phyloP scores from a whole-genome alignment of 2,329 filamentous ascomycete genomes.

The Trichoderma simmonsii region DNA sequence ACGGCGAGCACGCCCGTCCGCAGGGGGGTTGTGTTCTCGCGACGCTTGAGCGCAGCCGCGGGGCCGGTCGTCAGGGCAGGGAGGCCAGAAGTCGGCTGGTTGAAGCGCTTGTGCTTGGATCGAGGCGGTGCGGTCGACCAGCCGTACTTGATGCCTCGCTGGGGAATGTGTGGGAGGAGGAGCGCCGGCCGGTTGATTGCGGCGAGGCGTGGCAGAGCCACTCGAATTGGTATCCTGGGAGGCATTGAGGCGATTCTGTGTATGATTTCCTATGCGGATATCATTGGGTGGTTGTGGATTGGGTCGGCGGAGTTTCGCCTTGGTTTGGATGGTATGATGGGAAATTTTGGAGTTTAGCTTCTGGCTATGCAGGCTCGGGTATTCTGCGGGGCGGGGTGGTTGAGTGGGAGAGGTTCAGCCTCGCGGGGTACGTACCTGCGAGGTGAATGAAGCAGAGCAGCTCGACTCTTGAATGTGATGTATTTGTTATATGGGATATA shows the following conservation, averaged over 20 bases:
- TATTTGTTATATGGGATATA: not conserved
- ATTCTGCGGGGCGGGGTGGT: slow-evolving; percentile 18
- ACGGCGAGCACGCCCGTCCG: slow-evolving; percentile 80
- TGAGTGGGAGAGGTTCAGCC: not conserved
- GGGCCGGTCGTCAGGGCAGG: slow-evolving; percentile 56
- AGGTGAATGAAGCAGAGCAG: not conserved
- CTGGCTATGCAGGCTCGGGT: slow-evolving; percentile 14
- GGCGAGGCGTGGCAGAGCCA: slow-evolving; percentile 41
- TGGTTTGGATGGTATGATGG: not conserved
- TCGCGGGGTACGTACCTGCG: slow-evolving; percentile 13
- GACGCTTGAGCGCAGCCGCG: slow-evolving; percentile 58
- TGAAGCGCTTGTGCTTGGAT: slow-evolving; percentile 57
- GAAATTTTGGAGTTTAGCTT: slow-evolving; percentile 23
- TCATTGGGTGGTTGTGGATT: not conserved
- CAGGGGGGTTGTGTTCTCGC: slow-evolving; percentile 56
- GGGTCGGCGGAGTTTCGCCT: not conserved
- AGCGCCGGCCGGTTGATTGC: slow-evolving; percentile 27
- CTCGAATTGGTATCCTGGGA: slow-evolving; percentile 43
- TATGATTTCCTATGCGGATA: not conserved
- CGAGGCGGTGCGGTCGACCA: slow-evolving; percentile 57
- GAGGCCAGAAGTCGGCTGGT: slow-evolving; percentile 55
- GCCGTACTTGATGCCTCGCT: slow-evolving; percentile 55
- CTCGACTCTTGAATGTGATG: not conserved
- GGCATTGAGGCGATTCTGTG: slow-evolving; percentile 37
- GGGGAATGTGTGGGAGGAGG: slow-evolving; percentile 45